A percentile compares a stretch with the other conserved stretches of the same genome.
Conservation (phyloP, 1,139 yeast species). For the Saccharomycopsis phalli region DNA sequence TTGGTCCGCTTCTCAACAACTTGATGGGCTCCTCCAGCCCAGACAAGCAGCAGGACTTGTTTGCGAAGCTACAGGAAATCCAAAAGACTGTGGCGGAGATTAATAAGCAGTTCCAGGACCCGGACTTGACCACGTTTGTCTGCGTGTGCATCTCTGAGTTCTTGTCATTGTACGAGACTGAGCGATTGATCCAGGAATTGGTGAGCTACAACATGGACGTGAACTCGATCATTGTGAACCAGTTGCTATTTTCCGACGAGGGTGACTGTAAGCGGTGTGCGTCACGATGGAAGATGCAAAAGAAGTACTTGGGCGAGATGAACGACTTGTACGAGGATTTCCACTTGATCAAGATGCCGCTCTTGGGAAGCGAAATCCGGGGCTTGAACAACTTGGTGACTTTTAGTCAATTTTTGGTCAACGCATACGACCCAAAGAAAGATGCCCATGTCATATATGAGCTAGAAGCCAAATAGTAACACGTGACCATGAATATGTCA, state of each 20-base stretch:
- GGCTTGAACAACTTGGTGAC: conserved; percentile 78
- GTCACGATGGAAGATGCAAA: conserved; percentile 93
- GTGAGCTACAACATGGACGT: conserved; percentile 94
- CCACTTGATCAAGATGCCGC: conserved; percentile 90
- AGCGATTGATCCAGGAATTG: conserved; percentile 92
- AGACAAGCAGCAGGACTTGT: conserved; percentile 65
- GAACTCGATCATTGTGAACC: conserved; percentile 91
- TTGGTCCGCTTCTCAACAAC: conserved; percentile 85
- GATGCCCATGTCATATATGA: conserved; percentile 56
- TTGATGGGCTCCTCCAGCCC: conserved; percentile 47
- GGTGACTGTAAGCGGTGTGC: conserved; percentile 80
- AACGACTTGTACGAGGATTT: conserved; percentile 90
- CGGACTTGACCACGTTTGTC: conserved; percentile 90
- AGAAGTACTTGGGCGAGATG: conserved; percentile 89
- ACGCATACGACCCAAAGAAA: conserved; percentile 60
- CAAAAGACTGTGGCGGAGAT: conserved; percentile 80
- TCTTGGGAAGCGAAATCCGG: conserved; percentile 87
- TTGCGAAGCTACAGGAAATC: conserved; percentile 73
- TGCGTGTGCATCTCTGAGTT: conserved; percentile 98
- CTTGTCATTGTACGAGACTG: conserved; percentile 90
- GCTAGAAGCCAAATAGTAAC: conserved; percentile 44
- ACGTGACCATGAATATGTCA: too few relatives aligned
- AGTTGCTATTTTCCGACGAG: conserved; percentile 73
- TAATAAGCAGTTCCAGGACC: conserved; percentile 89
- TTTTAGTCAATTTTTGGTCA: conserved; percentile 60